phyloP scores from a whole-genome alignment of 441 rosid genomes.

The Mallotus japonicus region DNA sequence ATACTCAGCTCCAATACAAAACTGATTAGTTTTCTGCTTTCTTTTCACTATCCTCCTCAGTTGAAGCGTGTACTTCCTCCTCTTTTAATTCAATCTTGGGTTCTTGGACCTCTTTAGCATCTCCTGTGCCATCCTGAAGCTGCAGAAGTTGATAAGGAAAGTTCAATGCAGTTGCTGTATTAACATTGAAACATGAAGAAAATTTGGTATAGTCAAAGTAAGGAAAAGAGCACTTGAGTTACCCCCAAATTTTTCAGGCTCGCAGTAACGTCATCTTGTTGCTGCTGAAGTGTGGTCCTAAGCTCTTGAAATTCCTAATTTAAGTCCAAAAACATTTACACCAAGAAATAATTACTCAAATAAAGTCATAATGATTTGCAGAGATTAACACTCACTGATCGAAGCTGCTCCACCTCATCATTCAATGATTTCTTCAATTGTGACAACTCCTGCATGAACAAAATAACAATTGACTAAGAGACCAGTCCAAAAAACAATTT shows the following conservation, averaged over 20 bases:
- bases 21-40: slow-evolving; percentile 31
- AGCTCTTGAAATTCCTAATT: slow-evolving; percentile 74
- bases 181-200: not conserved
- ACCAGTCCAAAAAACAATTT: not conserved
- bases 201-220: not conserved
- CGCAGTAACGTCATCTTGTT: slow-evolving; percentile 70
- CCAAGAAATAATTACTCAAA: not conserved
- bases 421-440: slow-evolving; percentile 68
- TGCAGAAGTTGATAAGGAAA: slow-evolving; percentile 30
- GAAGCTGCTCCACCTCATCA: slow-evolving; percentile 79
- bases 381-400: slow-evolving; percentile 44
- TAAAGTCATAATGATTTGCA: not conserved
- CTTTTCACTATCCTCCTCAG: slow-evolving; percentile 18
- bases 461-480: not conserved
- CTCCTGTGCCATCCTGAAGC: slow-evolving; percentile 55
- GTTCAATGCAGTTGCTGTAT: slow-evolving; percentile 4
- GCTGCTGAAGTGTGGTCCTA: slow-evolving; percentile 69
- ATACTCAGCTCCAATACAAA: slow-evolving; percentile 7
- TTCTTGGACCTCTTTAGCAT: slow-evolving; percentile 35
- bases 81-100: slow-evolving; percentile 28
- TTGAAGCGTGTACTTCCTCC: slow-evolving; percentile 32
- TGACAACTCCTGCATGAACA: slow-evolving; percentile 59
- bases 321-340: slow-evolving; percentile 10
- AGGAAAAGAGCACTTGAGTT: slow-evolving; percentile 17
- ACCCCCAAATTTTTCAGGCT: slow-evolving; percentile 74